These are phyloP conservation scores for Suhomyces coccinellae DNA, from an alignment of 1,139 yeast genomes.

Conservation along the genomic window DNA sequence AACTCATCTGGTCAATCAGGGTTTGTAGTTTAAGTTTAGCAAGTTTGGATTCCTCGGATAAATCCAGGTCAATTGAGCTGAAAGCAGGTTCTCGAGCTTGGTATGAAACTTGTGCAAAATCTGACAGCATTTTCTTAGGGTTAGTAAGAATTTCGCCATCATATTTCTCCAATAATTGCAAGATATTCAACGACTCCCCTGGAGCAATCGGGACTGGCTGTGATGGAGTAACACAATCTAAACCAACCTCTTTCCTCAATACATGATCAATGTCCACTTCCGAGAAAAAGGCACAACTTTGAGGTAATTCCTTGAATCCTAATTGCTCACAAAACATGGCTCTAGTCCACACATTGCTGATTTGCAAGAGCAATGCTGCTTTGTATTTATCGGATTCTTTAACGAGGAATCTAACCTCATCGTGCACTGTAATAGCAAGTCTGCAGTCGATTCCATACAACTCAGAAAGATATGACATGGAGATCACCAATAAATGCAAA, in stretches of 20 bases:
- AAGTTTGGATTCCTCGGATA: slow-evolving; percentile 18
- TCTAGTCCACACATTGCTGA: slow-evolving; percentile 93
- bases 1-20: slow-evolving; percentile 26
- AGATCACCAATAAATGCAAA: slow-evolving; percentile 75
- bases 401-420: slow-evolving; percentile 83
- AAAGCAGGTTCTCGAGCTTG: slow-evolving; percentile 27
- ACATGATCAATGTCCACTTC: slow-evolving; percentile 90
- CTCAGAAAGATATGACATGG: slow-evolving; percentile 81
- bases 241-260: slow-evolving; percentile 81
- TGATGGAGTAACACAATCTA: slow-evolving; percentile 91
- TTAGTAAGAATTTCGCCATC: neutral
- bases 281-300: slow-evolving; percentile 92
- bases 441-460: slow-evolving; percentile 75
- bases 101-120: slow-evolving; percentile 18
- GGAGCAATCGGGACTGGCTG: slow-evolving; percentile 69
- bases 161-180: slow-evolving; percentile 41
- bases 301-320: slow-evolving; percentile 89
- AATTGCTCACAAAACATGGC: slow-evolving; percentile 93
- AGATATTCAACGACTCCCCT: slow-evolving; percentile 76
- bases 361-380: slow-evolving; percentile 81
- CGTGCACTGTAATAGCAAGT: slow-evolving; percentile 87
- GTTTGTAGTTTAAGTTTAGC: slow-evolving; percentile 33
- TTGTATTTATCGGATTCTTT: slow-evolving; percentile 70
- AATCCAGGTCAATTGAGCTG: slow-evolving; percentile 23
- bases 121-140: neutral